A percentile compares a stretch with the other conserved stretches of the same genome.
These are phyloP conservation scores for Zangia roseola DNA, from an alignment of 768 basidiomycete species.

Conservation along the genomic window DNA sequence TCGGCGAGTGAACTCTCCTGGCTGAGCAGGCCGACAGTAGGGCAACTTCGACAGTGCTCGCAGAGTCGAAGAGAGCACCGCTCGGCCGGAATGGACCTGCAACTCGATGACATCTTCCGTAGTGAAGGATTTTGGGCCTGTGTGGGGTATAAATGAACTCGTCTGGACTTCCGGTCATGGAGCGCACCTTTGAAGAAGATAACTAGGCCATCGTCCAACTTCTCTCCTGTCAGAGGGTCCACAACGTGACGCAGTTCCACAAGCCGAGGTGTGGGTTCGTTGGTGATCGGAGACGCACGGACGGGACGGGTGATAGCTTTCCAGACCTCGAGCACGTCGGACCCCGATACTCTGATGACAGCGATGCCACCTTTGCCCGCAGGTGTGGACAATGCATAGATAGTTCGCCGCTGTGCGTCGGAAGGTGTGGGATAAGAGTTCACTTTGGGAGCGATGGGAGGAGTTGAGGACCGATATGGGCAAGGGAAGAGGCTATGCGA, in stretches of 20 bases:
- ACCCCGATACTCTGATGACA: constrained; percentile 81
- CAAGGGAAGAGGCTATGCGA: constrained; percentile 17
- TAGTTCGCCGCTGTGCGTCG: constrained; percentile 64
- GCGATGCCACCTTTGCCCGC: constrained; percentile 84
- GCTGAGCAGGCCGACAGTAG: constrained; percentile 72
- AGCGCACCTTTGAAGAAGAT: constrained; percentile 76
- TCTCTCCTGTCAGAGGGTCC: constrained; percentile 56
- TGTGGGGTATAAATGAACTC: constrained; percentile 1
- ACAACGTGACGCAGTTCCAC: constrained; percentile 70
- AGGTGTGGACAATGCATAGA: constrained; percentile 87
- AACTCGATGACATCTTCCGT: constrained; percentile 81
- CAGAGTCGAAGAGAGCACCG: constrained; percentile 72
- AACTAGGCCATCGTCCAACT: constrained; percentile 76
- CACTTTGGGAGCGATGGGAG: not conserved
- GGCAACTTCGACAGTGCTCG: constrained; percentile 58
- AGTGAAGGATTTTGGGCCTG: constrained; percentile 81
- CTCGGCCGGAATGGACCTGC: constrained; percentile 85
- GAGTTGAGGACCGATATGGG: constrained; percentile 14
- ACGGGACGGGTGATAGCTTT: constrained; percentile 48
- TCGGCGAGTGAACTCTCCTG: constrained; percentile 86
- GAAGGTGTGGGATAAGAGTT: constrained; percentile 29
- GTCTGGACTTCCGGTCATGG: not conserved
- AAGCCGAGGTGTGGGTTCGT: constrained; percentile 56
- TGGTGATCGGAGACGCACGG: constrained; percentile 2
- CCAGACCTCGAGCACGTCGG: constrained; percentile 65